These are phyloP conservation scores for Pseudogymnoascus sp. DNA, from an alignment of 2,329 filamentous ascomycete genomes.

Conservation along the genomic window DNA sequence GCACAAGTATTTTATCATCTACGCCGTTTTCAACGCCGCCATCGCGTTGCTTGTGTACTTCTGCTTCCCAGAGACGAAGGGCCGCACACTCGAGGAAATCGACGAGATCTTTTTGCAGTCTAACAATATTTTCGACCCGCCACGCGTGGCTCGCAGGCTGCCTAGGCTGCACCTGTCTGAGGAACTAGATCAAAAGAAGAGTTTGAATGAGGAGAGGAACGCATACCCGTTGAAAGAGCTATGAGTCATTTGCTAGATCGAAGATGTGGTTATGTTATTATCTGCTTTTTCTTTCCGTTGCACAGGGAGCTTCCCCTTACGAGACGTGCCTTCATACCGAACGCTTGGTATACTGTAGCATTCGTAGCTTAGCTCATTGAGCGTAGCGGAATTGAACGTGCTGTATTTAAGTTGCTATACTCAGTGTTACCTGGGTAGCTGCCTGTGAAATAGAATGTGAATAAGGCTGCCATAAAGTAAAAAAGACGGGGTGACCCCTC, in stretches of 20 bases:
- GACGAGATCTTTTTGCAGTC: conserved; percentile 15
- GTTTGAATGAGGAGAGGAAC: not conserved
- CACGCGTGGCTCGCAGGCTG: conserved; percentile 13
- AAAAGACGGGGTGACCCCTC: too few relatives aligned
- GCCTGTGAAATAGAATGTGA: not conserved
- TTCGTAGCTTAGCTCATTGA: not conserved
- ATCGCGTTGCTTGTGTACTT: conserved; percentile 11
- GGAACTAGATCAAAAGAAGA: not conserved
- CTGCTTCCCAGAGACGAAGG: conserved; percentile 15
- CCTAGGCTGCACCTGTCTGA: conserved; percentile 9
- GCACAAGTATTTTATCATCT: conserved; percentile 13
- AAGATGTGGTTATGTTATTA: not conserved
- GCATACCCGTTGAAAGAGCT: not conserved
- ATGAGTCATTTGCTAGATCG: not conserved
- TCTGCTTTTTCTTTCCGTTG: not conserved
- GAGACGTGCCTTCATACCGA: not conserved
- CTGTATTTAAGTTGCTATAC: not conserved
- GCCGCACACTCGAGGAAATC: conserved; percentile 15
- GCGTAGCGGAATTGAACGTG: not conserved
- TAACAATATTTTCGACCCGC: conserved; percentile 15
- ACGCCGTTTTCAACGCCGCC: conserved; percentile 8
- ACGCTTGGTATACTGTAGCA: not conserved
- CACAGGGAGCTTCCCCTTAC: not conserved
- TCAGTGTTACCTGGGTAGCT: not conserved
- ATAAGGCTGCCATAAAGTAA: not conserved